These are phyloP conservation scores for Mortierella sp. DNA, from an alignment of 371 early-diverging fungal genomes.

Conservation along the genomic window DNA sequence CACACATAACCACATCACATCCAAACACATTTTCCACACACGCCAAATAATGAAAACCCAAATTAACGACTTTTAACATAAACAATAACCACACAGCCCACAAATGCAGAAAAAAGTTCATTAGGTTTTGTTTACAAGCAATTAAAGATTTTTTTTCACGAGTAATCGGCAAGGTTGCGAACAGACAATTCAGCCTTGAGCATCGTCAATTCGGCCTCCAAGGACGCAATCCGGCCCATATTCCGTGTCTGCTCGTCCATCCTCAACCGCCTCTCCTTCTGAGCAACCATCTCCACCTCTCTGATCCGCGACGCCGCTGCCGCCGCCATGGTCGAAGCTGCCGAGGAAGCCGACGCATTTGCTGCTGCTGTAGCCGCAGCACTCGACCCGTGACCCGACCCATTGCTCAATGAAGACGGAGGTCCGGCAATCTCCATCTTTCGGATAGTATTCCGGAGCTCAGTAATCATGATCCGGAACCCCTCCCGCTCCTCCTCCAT, in stretches of 20 bases:
- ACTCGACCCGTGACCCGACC: constrained; percentile 6
- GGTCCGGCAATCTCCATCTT: constrained; percentile 33
- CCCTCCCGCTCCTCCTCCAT: constrained; percentile 58
- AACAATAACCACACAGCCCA: background rate
- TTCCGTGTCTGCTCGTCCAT: constrained; percentile 53
- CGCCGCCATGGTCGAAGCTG: constrained; percentile 32
- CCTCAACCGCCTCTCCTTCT: constrained; percentile 60
- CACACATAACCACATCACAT: too few species aligned
- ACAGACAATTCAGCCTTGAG: constrained; percentile 58
- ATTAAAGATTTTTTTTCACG: constrained; percentile 11
- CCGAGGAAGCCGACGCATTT: constrained; percentile 7
- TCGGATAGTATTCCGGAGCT: constrained; percentile 47
- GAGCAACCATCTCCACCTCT: constrained; percentile 46
- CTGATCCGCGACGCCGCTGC: constrained; percentile 33
- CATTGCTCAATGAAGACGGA: constrained; percentile 24
- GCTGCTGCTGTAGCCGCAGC: background rate
- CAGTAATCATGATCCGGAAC: constrained; percentile 31
- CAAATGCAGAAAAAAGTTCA: background rate
- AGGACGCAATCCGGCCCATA: constrained; percentile 58
- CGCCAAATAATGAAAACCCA: background rate
- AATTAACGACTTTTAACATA: background rate
- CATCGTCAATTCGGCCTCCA: constrained; percentile 66
- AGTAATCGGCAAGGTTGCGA: constrained; percentile 44
- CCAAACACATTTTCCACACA: background rate
- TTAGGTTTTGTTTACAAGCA: background rate